Conservation (phyloP, 441 rosid genomes). For the Viola pubescens region DNA sequence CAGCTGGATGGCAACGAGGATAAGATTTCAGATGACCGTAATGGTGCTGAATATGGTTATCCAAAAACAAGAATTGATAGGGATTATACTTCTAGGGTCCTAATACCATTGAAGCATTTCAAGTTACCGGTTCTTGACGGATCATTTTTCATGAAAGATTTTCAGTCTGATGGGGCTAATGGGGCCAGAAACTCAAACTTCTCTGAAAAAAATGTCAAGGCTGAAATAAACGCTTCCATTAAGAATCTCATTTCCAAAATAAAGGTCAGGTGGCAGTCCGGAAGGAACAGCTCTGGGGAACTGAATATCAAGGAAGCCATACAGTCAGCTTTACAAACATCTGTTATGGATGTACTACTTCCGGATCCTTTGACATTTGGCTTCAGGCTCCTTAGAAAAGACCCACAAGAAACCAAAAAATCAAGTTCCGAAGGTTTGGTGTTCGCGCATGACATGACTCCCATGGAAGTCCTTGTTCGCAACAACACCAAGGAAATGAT, state of each 20-base stretch:
- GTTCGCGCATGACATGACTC: slow-evolving; percentile 71
- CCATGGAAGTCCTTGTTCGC: slow-evolving; percentile 79
- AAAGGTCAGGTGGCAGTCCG: slow-evolving; percentile 92
- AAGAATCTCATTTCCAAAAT: slow-evolving; percentile 86
- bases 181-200: slow-evolving; percentile 46
- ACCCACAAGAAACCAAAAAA: slow-evolving; percentile 21
- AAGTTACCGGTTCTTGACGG: slow-evolving; percentile 89
- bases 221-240: slow-evolving; percentile 76
- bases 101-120: slow-evolving; percentile 92
- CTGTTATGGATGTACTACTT: slow-evolving; percentile 88
- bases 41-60: slow-evolving; percentile 57
- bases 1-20: slow-evolving; percentile 58
- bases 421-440: slow-evolving; percentile 41
- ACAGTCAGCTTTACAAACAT: slow-evolving; percentile 79
- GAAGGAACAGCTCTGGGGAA: slow-evolving; percentile 90
- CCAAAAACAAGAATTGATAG: slow-evolving; percentile 89
- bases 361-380: slow-evolving; percentile 95
- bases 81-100: slow-evolving; percentile 84
- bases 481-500: slow-evolving; percentile 84
- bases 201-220: slow-evolving; percentile 80
- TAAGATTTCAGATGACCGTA: slow-evolving; percentile 33
- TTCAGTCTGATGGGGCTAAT: slow-evolving; percentile 41
- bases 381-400: slow-evolving; percentile 61
- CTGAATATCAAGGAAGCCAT: slow-evolving; percentile 81
- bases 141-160: slow-evolving; percentile 66